phyloP scores from a whole-genome alignment of 2,329 filamentous ascomycete species.

The Botrytis medusae region DNA sequence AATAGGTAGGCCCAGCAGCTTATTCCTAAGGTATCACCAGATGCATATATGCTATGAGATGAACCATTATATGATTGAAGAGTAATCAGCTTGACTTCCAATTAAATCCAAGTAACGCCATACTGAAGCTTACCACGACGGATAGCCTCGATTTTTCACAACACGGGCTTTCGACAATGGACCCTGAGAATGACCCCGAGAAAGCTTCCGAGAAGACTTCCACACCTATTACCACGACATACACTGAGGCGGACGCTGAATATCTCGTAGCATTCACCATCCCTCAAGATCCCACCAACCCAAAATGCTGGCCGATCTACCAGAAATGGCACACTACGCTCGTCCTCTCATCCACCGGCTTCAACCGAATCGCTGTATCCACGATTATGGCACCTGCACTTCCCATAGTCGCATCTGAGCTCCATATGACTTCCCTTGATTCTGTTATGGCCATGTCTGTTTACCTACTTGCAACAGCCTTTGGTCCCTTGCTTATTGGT shows the following conservation, averaged over 20 bases:
- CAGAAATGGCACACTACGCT: background rate
- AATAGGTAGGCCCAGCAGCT: background rate
- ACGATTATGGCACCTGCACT: background rate
- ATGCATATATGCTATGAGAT: background rate
- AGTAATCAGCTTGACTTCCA: background rate
- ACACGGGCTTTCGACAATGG: background rate
- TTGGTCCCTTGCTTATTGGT: slow-evolving; percentile 56
- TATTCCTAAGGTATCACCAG: background rate
- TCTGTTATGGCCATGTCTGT: background rate
- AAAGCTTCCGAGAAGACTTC: background rate
- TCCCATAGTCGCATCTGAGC: background rate
- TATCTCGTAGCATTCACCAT: slow-evolving; percentile 27
- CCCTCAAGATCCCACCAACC: slow-evolving; percentile 42
- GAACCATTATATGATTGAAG: background rate
- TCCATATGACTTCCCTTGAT: background rate
- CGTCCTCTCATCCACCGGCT: background rate
- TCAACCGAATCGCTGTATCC: background rate
- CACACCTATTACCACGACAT: no score
- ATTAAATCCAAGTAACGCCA: background rate
- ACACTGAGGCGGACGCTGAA: slow-evolving; percentile 20
- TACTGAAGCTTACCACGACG: background rate
- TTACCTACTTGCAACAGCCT: slow-evolving; percentile 42
- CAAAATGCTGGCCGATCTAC: background rate
- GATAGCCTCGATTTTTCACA: background rate
- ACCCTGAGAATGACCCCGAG: background rate